These are phyloP conservation scores for Piper betle DNA, from an alignment of 164 flowering plant species.

Conservation along the genomic window DNA sequence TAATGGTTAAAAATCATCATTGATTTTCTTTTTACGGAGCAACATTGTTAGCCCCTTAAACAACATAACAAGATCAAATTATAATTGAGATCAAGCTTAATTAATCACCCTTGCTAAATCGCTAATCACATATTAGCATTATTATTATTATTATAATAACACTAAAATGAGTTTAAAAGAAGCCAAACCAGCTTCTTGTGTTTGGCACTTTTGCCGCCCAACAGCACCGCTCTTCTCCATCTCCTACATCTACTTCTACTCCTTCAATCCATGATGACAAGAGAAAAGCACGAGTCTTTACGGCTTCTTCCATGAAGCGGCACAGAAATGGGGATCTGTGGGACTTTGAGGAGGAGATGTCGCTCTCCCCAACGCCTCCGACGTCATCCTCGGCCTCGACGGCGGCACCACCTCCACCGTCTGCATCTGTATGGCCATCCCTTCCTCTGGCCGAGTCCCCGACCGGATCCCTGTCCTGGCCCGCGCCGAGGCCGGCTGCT, in stretches of 20 bases:
- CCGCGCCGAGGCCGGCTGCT: conserved; percentile 80
- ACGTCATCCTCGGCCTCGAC: conserved; percentile 64
- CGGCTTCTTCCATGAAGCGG: conserved; percentile 25
- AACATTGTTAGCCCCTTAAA: too few species aligned
- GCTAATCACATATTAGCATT: too few species aligned
- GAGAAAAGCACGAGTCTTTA: not conserved
- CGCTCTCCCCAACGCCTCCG: conserved; percentile 9
- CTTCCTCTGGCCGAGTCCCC: conserved; percentile 28
- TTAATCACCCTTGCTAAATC: too few species aligned
- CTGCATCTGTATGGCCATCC: conserved; percentile 67
- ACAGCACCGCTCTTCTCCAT: not conserved
- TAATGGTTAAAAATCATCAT: too few species aligned
- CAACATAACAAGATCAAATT: too few species aligned
- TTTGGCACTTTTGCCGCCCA: conserved; percentile 11
- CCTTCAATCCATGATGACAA: not conserved
- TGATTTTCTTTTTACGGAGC: too few species aligned
- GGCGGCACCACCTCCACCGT: conserved; percentile 88
- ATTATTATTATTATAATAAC: too few species aligned
- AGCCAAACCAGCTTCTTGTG: not conserved
- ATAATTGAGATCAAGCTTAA: too few species aligned
- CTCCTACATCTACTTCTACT: not conserved
- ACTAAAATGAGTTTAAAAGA: not conserved
- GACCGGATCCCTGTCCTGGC: conserved; percentile 62
- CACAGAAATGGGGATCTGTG: conserved; percentile 47
- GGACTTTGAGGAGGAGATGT: conserved; percentile 36